A percentile compares a stretch with the other conserved stretches of the same genome.
phyloP scores from a whole-genome alignment of 2,329 filamentous ascomycete genomes.

The Triangularia setosa region DNA sequence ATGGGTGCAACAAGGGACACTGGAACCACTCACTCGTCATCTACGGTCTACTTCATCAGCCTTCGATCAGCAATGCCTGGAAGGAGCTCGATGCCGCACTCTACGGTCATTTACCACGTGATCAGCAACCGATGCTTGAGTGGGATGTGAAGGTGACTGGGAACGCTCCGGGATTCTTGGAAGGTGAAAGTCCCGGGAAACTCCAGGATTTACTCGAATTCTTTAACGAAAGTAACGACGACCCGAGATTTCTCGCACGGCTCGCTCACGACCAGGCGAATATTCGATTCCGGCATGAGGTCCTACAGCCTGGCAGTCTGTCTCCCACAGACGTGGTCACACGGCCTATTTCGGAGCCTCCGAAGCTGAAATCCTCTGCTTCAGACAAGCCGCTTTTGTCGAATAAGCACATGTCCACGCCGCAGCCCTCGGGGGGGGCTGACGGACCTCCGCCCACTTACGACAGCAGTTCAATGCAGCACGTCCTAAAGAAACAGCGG shows the following conservation, averaged over 20 bases:
- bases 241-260: conserved; percentile 54
- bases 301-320: conserved; percentile 9
- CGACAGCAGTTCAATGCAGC: conserved; percentile 5
- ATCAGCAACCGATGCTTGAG: conserved; percentile 54
- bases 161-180: conserved; percentile 53
- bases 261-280: conserved; percentile 54
- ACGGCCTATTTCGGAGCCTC: conserved; percentile 23
- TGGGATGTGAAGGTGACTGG: conserved; percentile 58
- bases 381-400: conserved; percentile 5
- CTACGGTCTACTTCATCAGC: conserved; percentile 63
- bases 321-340: neutral
- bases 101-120: conserved; percentile 41
- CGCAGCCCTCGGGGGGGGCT: conserved; percentile 9
- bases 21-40: conserved; percentile 69
- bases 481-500: conserved; percentile 18
- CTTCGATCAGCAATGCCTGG: conserved; percentile 59
- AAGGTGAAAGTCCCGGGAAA: conserved; percentile 60
- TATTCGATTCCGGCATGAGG: conserved; percentile 19
- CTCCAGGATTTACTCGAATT: conserved; percentile 63
- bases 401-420: conserved; percentile 22
- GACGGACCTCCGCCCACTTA: conserved; percentile 9
- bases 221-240: conserved; percentile 55
- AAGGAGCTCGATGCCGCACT: conserved; percentile 49
- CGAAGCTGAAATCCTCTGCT: conserved; percentile 15
- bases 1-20: conserved; percentile 57